These are phyloP conservation scores for Datura wrightii DNA, from an alignment of 257 asterid species.

Conservation along the genomic window DNA sequence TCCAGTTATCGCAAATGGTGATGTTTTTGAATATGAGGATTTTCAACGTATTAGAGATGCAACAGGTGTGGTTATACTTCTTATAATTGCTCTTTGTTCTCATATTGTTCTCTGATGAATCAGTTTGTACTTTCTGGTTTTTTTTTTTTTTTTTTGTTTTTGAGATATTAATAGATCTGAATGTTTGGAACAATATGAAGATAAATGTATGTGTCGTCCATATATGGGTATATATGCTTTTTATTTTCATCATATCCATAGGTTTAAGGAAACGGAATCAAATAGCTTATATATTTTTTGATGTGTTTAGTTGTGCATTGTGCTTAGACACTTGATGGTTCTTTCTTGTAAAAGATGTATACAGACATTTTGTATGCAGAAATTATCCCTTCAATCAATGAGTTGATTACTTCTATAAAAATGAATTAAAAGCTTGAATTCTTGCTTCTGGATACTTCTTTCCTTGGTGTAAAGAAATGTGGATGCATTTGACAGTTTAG, in stretches of 20 bases:
- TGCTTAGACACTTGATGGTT: not conserved
- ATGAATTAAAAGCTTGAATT: slow-evolving; percentile 15
- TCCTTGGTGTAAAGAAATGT: not conserved
- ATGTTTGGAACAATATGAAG: not conserved
- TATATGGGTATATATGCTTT: not conserved
- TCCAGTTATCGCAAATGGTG: slow-evolving; percentile 97
- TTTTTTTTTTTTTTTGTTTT: not conserved
- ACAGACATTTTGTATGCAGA: not conserved
- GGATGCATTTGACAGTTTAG: slow-evolving; percentile 4
- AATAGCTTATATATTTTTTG: not conserved
- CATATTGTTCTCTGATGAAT: not conserved
- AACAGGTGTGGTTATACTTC: slow-evolving; percentile 61
- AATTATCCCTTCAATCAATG: not conserved
- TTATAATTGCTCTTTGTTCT: slow-evolving; percentile 5
- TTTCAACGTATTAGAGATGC: slow-evolving; percentile 70
- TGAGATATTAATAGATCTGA: not conserved
- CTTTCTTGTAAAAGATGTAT: not conserved
- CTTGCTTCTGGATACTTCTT: not conserved
- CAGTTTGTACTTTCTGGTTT: not conserved
- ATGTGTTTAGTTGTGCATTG: not conserved
- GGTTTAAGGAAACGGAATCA: not conserved
- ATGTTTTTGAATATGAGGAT: slow-evolving; percentile 87
- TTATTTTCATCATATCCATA: not conserved
- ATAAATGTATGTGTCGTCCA: not conserved
- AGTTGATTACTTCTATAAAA: not conserved